Conservation (phyloP, 2,329 filamentous ascomycete species). For the Colletotrichum cuscutae region DNA sequence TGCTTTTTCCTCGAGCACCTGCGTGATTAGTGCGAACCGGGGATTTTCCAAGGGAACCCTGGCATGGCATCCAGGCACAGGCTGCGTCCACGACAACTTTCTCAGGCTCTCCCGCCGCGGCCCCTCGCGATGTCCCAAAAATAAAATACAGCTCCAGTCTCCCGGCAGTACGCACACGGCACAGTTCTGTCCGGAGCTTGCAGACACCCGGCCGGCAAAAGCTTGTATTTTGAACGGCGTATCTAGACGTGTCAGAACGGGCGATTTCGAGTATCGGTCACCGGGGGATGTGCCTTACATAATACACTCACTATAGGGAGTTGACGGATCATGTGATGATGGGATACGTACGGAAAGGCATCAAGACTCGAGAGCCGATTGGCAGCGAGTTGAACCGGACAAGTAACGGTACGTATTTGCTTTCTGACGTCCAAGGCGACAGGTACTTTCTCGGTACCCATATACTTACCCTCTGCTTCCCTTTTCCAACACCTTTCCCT, state of each 20-base stretch:
- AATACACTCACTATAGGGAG: not conserved
- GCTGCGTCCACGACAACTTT: not conserved
- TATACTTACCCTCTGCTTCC: not conserved
- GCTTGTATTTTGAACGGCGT: not conserved
- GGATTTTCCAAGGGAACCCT: constrained; percentile 7
- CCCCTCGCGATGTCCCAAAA: not conserved
- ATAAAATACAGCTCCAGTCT: not conserved
- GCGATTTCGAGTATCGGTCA: not conserved
- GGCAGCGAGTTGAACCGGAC: not conserved
- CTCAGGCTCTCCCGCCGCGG: not conserved
- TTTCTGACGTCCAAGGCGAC: too few relatives aligned
- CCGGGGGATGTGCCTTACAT: not conserved
- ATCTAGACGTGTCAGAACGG: not conserved
- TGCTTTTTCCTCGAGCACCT: not conserved
- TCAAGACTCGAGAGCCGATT: not conserved
- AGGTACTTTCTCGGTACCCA: not conserved
- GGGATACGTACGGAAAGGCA: too few relatives aligned
- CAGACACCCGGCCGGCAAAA: not conserved
- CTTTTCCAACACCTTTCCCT: not conserved
- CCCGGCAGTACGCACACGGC: not conserved
- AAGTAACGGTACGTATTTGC: constrained; percentile 7
- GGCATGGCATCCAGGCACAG: not conserved
- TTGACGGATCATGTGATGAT: not conserved
- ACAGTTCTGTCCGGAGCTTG: not conserved
- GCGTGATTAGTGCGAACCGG: not conserved